phyloP scores from a whole-genome alignment of 2,329 filamentous ascomycete genomes.

The Diaporthe nobilis region DNA sequence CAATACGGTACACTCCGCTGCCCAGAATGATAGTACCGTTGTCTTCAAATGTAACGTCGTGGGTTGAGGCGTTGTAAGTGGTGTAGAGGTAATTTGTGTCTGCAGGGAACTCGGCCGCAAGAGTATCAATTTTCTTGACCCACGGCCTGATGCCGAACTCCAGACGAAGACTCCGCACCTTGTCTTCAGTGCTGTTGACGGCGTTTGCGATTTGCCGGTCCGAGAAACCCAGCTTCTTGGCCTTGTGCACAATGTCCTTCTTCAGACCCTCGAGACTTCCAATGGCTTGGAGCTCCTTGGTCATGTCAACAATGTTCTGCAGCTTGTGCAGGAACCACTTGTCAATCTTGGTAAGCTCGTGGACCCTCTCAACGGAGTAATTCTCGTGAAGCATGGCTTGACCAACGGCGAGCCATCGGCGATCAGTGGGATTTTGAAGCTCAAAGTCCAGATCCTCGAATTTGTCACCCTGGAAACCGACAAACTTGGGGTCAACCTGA shows the following conservation, averaged over 20 bases:
- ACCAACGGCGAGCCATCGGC: conserved; percentile 96
- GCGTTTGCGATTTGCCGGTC: conserved; percentile 94
- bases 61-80: conserved; percentile 94
- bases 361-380: conserved; percentile 92
- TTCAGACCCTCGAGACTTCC: conserved; percentile 87
- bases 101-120: conserved; percentile 96
- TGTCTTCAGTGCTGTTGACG: conserved; percentile 88
- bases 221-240: conserved; percentile 98
- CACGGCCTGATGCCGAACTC: conserved; percentile 92
- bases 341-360: conserved; percentile 97
- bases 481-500: conserved; percentile 91
- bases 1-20: conserved; percentile 97
- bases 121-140: conserved; percentile 98
- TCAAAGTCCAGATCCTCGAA: conserved; percentile 94
- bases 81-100: conserved; percentile 97
- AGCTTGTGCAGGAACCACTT: conserved; percentile 99
- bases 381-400: conserved; percentile 98
- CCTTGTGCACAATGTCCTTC: conserved; percentile 88
- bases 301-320: conserved; percentile 95
- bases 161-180: conserved; percentile 87
- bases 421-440: conserved; percentile 93
- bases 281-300: conserved; percentile 85
- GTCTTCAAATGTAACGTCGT: conserved; percentile 95
- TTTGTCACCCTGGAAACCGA: conserved; percentile 95
- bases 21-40: conserved; percentile 91